Percentiles rank a stretch among this genome's conserved stretches.
These are phyloP conservation scores for Ogataea degrootiae DNA, from an alignment of 805 yeast species.

Conservation along the genomic window DNA sequence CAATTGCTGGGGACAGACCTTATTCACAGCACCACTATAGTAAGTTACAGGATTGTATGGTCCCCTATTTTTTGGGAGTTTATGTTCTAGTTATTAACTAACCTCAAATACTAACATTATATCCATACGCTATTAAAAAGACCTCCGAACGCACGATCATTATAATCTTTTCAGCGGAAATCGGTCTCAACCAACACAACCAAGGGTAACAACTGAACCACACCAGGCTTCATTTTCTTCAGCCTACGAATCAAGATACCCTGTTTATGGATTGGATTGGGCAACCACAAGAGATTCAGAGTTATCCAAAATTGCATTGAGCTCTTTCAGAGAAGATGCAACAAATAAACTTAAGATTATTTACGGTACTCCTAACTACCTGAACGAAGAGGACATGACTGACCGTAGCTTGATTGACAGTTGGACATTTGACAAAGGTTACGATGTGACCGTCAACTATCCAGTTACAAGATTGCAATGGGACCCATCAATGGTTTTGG, in stretches of 20 bases:
- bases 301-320: conserved; percentile 53
- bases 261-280: conserved; percentile 54
- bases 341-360: conserved; percentile 59
- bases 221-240: conserved; percentile 29
- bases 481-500: conserved; percentile 48
- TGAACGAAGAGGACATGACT: conserved; percentile 18
- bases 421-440: conserved; percentile 39
- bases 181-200: neutral
- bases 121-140: neutral
- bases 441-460: conserved; percentile 53
- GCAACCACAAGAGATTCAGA: conserved; percentile 29
- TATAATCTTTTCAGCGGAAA: conserved; percentile 1
- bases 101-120: too few relatives aligned
- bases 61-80: neutral
- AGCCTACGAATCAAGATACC: conserved; percentile 43
- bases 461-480: conserved; percentile 73
- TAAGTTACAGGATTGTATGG: conserved; percentile 5
- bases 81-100: neutral
- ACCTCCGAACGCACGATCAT: conserved; percentile 3
- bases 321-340: conserved; percentile 77
- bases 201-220: conserved; percentile 3
- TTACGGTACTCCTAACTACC: conserved; percentile 28
- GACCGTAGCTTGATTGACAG: conserved; percentile 23
- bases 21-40: conserved; percentile 14
- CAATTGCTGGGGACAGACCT: conserved; percentile 26